Conservation (phyloP, 257 asterid genomes). For the Solanum dulcamara region DNA sequence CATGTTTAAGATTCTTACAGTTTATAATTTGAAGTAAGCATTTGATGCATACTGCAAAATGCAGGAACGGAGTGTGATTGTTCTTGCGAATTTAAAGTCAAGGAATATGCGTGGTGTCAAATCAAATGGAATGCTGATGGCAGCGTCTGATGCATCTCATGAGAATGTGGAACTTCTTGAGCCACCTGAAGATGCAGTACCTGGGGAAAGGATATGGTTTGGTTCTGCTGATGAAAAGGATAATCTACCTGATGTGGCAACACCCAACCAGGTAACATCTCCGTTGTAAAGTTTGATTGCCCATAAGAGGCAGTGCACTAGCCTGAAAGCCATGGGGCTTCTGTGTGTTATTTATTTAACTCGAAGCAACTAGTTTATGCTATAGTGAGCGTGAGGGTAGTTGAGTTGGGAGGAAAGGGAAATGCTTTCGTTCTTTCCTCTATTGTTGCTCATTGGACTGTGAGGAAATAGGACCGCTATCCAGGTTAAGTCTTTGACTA, state of each 20-base stretch:
- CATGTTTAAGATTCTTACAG: not conserved
- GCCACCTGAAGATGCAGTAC: conserved; percentile 74
- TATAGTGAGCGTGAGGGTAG: not conserved
- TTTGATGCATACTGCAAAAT: not conserved
- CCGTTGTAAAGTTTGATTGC: not conserved
- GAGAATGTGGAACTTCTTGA: conserved; percentile 81
- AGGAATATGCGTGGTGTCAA: conserved; percentile 96
- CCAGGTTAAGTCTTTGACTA: not conserved
- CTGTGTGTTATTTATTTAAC: not conserved
- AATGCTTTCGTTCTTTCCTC: not conserved
- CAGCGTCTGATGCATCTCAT: conserved; percentile 84
- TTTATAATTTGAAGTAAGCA: not conserved
- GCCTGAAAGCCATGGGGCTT: not conserved
- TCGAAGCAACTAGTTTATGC: not conserved
- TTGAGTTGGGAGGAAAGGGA: not conserved
- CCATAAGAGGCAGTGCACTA: not conserved
- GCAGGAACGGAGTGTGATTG: conserved; percentile 71
- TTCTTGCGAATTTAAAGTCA: conserved; percentile 91
- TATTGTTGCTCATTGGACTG: not conserved
- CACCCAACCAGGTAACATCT: conserved; percentile 80
- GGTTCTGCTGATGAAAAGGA: conserved; percentile 61
- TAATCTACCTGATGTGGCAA: conserved; percentile 61
- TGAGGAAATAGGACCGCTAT: not conserved
- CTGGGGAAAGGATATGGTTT: conserved; percentile 96
- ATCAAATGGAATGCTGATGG: conserved; percentile 91